phyloP scores from a whole-genome alignment of 148 eudicot genomes.

The Chenopodium suecicum region DNA sequence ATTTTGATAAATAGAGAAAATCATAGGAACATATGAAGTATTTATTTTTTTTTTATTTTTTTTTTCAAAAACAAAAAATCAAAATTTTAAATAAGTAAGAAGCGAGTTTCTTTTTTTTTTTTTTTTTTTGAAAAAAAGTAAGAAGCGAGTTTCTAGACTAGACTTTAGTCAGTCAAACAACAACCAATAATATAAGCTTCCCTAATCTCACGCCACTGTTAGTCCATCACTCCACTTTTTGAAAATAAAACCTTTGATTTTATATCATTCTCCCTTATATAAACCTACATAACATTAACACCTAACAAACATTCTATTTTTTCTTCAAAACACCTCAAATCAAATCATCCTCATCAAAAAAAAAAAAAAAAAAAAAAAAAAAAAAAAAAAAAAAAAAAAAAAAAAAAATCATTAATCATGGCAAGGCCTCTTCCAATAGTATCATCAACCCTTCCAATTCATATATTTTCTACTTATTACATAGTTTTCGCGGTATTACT shows the following conservation, averaged over 20 bases:
- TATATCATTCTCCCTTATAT: not conserved
- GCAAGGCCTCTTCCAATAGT: conserved; percentile 17
- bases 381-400: too few relatives aligned
- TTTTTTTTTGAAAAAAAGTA: not conserved
- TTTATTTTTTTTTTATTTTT: too few relatives aligned
- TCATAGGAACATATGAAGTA: not conserved
- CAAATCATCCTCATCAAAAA: not conserved
- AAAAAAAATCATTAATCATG: not conserved
- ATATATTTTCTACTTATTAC: conserved; percentile 16
- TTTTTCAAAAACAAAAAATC: too few relatives aligned
- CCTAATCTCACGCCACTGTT: conserved; percentile 6
- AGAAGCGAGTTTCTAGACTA: not conserved
- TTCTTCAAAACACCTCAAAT: not conserved
- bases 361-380: too few relatives aligned
- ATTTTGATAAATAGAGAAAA: not conserved
- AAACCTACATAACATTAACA: not conserved
- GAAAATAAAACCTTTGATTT: too few relatives aligned
- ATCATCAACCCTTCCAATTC: conserved; percentile 11
- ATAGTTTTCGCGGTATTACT: conserved; percentile 11
- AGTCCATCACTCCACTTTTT: not conserved
- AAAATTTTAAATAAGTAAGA: not conserved
- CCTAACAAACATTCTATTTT: not conserved
- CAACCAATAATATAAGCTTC: not conserved
- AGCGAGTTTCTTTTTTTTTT: not conserved
- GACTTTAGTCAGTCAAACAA: conserved; percentile 10